Evolutionary conservation across 257 asterid genomes (phyloP), one percentile per base, ranked within the genome.

Genomic region (Oldenlandia corymbosa): DNA sequence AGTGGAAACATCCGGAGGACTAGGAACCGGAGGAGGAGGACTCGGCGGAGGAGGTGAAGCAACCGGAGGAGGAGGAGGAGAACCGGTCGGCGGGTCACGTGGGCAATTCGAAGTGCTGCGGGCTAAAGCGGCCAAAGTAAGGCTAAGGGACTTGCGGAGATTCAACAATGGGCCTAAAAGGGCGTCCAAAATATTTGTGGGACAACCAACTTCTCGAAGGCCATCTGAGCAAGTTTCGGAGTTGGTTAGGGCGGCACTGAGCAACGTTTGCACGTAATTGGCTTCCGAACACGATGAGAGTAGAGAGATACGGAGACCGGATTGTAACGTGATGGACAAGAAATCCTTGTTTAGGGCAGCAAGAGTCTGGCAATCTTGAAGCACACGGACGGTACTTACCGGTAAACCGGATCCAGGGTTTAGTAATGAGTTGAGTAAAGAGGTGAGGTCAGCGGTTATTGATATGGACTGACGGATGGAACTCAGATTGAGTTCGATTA

Each of bases 241-340:
- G 74, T 90, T 90, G 2, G 95, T 90, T 26, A 87, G 34, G 5
- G 75, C 75, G 1, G 91, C 96, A 31, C 96, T 89, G 14, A 89
- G 86, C 60, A 75, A 68, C 0, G 94, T 77, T 56, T 85, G 94
- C 1, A 83, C 20, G 3, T 81, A 79, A 43, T 83, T 88, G 0
- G 83, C 79, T 42, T 73, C 28, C 0, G 82, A 17, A 42, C 82
- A 18, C 37, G 68, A 24, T 18, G 65, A 21, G 74, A 78, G 21
- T 60, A 41, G 57, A 1, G 30, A 27, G 7, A 60, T n/a, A 0
- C 34, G 5, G 6, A 39, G 63, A 21, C 68, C 32, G 0, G 68
- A 8, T 14, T 64, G 67, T 10, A 49, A 71, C 1, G 47, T 34
- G 70, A 50, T 63, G 0, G 64, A 17, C 28, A 90, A 62, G 60